Percentiles rank a stretch among this genome's conserved stretches.
Evolutionary conservation across 1,139 yeast genomes (phyloP).

Genomic region (Geotrichum siamense): DNA sequence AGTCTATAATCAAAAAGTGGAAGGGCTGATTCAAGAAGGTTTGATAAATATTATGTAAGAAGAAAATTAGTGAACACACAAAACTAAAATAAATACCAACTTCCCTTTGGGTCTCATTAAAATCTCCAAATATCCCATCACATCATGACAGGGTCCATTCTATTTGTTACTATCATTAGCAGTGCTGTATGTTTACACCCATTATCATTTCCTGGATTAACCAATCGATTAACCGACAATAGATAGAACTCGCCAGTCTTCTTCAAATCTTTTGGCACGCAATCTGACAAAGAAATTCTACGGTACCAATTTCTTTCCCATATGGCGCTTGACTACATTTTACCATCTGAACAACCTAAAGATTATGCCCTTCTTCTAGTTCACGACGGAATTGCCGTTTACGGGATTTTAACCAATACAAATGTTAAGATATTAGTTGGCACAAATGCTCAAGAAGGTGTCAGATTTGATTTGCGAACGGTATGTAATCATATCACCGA

Average conservation of each 20-base stretch:
- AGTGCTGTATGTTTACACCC: constrained; percentile 25
- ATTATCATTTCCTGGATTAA: neutral
- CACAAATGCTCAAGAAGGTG: constrained; percentile 30
- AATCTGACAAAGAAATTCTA: constrained; percentile 21
- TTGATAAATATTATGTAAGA: no score
- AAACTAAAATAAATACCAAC: no score
- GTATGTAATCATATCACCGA: constrained; percentile 18
- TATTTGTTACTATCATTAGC: constrained; percentile 31
- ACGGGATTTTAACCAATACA: constrained; percentile 38
- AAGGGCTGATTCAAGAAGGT: no score
- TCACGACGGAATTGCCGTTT: constrained; percentile 40
- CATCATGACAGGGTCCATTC: constrained; percentile 25
- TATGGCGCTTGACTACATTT: constrained; percentile 39
- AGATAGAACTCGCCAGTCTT: constrained; percentile 30
- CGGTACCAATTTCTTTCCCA: constrained; percentile 38
- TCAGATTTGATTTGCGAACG: constrained; percentile 26
- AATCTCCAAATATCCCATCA: neutral
- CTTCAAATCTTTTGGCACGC: constrained; percentile 24
- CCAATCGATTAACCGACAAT: no score
- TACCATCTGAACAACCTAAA: constrained; percentile 25
- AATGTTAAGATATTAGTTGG: constrained; percentile 37
- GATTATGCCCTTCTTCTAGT: constrained; percentile 35
- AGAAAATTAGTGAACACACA: no score
- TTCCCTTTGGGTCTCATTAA: no score
- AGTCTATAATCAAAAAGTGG: no score